Base-by-base conservation (phyloP, 208 protist genomes). In the Leishmania lainsoni region DNA sequence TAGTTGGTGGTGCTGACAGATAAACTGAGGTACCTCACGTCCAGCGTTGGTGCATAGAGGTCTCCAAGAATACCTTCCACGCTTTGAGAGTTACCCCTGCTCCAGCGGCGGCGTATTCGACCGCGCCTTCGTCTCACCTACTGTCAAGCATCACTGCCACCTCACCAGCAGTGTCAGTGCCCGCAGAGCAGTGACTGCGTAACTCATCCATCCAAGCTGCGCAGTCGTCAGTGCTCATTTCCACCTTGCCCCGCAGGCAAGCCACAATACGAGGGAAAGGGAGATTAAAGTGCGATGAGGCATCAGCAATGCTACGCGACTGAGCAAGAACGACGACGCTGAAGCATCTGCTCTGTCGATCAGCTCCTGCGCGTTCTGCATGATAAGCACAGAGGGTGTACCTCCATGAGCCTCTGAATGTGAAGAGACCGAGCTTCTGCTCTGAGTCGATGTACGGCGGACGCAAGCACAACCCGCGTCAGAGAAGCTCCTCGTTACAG, bases 391-490 rank as follows among this genome's bases (percentile, higher is more conserved):
- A 85, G 35, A 63, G 76, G 1, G 87, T 90, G 20, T 77, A 71
- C 79, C 88, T 90, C 84, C 84, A 88, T n/a, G 77, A 81, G 20
- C 81, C 81, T 8, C 83, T 83, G 45, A 86, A 88, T 20, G 42
- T 81, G 29, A 88, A 90, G 61, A 61, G 79, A n/a, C 72, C 78
- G 22, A 14, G 49, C 48, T 90, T 90, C 22, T 26, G 61, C 69
- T 71, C 51, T 20, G 71, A 54, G 71, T 89, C 79, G 20, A 84
- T 75, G 78, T 83, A 80, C 14, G 83, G 83, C 0, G 76, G 66
- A 45, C 70, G 49, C 32, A 87, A 69, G 65, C 80, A 87, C 42
- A 69, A 35, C 39, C n/a, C 26, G 26, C 81, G 66, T 84, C 81
- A 90, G 22, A 86, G 54, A 9, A 45, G 20, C 71, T 88, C 83